phyloP scores from a whole-genome alignment of 2,329 filamentous ascomycete species.

The Orbilia quercus region DNA sequence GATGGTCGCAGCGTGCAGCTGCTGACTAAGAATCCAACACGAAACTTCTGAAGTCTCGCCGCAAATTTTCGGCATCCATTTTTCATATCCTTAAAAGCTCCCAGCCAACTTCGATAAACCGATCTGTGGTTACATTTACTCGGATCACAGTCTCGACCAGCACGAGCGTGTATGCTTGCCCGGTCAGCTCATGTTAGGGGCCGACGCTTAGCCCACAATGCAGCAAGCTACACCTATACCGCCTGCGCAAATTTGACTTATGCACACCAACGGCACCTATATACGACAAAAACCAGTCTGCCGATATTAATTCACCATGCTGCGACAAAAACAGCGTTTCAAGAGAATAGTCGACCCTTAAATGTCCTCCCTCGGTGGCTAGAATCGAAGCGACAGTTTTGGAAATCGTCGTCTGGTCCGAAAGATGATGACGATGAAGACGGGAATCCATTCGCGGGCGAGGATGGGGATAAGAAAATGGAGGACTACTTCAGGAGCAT shows the following conservation, averaged over 20 bases:
- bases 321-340: not conserved
- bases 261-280: constrained; percentile 9
- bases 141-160: constrained; percentile 5
- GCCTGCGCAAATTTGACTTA: constrained; percentile 14
- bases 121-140: constrained; percentile 21
- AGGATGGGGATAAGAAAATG: constrained; percentile 26
- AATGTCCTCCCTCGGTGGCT: not conserved
- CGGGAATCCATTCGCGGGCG: constrained; percentile 10
- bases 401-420: constrained; percentile 7
- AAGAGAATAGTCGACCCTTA: not conserved
- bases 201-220: constrained; percentile 47
- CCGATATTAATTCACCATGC: constrained; percentile 8
- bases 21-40: constrained; percentile 53
- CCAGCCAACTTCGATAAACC: not conserved
- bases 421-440: constrained; percentile 31
- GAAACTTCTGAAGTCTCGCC: constrained; percentile 3
- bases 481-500: constrained; percentile 31
- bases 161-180: constrained; percentile 46
- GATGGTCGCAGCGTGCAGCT: constrained; percentile 11
- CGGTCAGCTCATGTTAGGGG: constrained; percentile 42
- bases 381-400: constrained; percentile 20
- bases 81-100: too few relatives aligned
- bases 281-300: not conserved
- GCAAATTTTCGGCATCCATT: constrained; percentile 5
- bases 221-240: constrained; percentile 13